Percentiles rank a stretch among this genome's conserved stretches.
These are phyloP conservation scores for Ormosia emarginata DNA, from an alignment of 306 rosid species.

Conservation along the genomic window DNA sequence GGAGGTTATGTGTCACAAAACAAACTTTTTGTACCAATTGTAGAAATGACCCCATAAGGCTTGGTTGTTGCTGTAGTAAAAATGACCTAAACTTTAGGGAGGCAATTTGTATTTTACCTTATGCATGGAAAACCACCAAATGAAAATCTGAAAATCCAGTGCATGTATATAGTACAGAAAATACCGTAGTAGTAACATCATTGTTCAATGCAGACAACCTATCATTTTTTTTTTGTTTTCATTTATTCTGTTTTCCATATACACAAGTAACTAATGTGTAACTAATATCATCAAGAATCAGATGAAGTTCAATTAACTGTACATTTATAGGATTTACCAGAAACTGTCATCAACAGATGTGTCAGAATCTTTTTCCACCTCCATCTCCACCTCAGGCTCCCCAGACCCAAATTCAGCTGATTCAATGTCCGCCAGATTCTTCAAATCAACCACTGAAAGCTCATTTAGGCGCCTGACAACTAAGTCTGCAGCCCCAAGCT, in stretches of 20 bases:
- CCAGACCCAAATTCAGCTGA: constrained; percentile 62
- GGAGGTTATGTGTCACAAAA: neutral
- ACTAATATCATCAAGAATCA: constrained; percentile 64
- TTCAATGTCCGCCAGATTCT: constrained; percentile 78
- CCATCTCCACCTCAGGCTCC: constrained; percentile 79
- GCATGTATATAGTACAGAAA: constrained; percentile 33
- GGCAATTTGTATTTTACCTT: neutral
- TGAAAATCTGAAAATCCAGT: constrained; percentile 7
- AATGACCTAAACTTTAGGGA: neutral
- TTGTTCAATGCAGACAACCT: constrained; percentile 59
- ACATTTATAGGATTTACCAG: constrained; percentile 72
- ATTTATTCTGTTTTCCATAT: constrained; percentile 39
- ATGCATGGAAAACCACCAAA: constrained; percentile 3
- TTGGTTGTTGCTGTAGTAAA: no score
- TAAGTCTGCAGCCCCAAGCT: constrained; percentile 89
- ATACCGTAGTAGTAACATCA: constrained; percentile 45
- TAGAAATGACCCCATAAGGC: no score
- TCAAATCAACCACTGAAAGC: constrained; percentile 88
- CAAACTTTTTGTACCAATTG: neutral
- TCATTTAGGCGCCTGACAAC: constrained; percentile 82
- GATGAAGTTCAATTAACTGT: constrained; percentile 55
- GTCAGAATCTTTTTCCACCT: constrained; percentile 48
- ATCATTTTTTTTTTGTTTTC: neutral
- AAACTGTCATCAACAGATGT: constrained; percentile 57
- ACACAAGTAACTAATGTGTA: constrained; percentile 62